Percentiles rank a stretch among this genome's conserved stretches.
These are phyloP conservation scores for Climacium dendroides DNA, from an alignment of 225 moss, liverwort and hornwort genomes.

Conservation along the genomic window DNA sequence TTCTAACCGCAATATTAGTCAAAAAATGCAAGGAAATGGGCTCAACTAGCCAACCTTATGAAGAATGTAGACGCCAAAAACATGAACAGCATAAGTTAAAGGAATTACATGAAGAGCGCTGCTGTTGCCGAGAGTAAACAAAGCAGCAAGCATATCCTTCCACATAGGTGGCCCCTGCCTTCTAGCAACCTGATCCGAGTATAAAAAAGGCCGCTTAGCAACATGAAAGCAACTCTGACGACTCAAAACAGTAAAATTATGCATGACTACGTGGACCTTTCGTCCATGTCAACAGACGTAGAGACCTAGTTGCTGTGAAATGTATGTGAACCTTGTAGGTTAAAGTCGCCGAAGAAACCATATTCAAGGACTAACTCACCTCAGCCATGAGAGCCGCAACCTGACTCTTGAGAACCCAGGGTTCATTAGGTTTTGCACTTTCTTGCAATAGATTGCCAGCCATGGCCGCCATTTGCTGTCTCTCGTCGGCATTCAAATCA, in stretches of 20 bases:
- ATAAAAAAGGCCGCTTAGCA: not conserved
- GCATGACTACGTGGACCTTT: not conserved
- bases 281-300: not conserved
- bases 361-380: slow-evolving; percentile 20
- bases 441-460: slow-evolving; percentile 66
- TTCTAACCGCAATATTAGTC: not conserved
- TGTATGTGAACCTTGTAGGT: not conserved
- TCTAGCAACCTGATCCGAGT: slow-evolving; percentile 59
- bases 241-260: not conserved
- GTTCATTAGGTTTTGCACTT: slow-evolving; percentile 67
- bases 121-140: slow-evolving; percentile 55
- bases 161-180: slow-evolving; percentile 77
- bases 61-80: not conserved
- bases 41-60: not conserved
- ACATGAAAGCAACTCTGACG: not conserved
- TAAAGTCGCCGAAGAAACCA: not conserved
- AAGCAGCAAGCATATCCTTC: slow-evolving; percentile 74
- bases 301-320: not conserved
- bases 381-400: slow-evolving; percentile 95
- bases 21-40: not conserved
- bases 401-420: slow-evolving; percentile 88
- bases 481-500: slow-evolving; percentile 57
- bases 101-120: slow-evolving; percentile 71
- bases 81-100: not conserved
- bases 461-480: slow-evolving; percentile 61